Evolutionary conservation across 495 filamentous ascomycete species (phyloP).

Genomic region (Tuber microsphaerosporum): DNA sequence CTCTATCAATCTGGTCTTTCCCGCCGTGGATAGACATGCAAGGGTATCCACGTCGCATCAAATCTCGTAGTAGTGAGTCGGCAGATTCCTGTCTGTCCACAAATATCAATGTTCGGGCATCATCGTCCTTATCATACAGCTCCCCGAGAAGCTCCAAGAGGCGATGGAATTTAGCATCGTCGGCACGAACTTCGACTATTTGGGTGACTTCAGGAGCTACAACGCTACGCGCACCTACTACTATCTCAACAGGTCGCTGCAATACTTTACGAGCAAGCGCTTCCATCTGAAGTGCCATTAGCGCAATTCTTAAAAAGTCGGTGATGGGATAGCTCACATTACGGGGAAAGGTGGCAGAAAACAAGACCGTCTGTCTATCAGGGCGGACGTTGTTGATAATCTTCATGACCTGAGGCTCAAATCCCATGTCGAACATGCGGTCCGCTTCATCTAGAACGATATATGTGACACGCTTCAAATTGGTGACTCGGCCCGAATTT

Average conservation of each 20-base stretch:
- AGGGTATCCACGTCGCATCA: slow-evolving; percentile 83
- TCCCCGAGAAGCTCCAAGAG: slow-evolving; percentile 81
- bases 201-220: slow-evolving; percentile 94
- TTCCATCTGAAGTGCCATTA: slow-evolving; percentile 61
- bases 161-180: slow-evolving; percentile 76
- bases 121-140: slow-evolving; percentile 77
- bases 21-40: slow-evolving; percentile 95
- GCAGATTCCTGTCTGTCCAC: slow-evolving; percentile 93
- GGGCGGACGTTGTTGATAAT: slow-evolving; percentile 85
- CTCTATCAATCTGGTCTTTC: slow-evolving; percentile 91
- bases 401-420: slow-evolving; percentile 96
- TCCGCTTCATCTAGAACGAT: slow-evolving; percentile 95
- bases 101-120: slow-evolving; percentile 83
- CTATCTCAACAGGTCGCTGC: slow-evolving; percentile 80
- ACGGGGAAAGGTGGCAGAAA: slow-evolving; percentile 93
- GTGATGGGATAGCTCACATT: slow-evolving; percentile 29
- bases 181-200: slow-evolving; percentile 77
- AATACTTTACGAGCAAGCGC: slow-evolving; percentile 79
- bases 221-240: slow-evolving; percentile 81
- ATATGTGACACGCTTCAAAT: slow-evolving; percentile 80
- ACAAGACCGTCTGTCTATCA: slow-evolving; percentile 85
- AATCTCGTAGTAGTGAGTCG: slow-evolving; percentile 70
- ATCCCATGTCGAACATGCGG: slow-evolving; percentile 99
- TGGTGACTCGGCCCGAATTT: slow-evolving; percentile 87
- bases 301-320: not conserved